Evolutionary conservation across 23 red algal species (phyloP).

Genomic region (Gracilaria vermiculophylla): DNA sequence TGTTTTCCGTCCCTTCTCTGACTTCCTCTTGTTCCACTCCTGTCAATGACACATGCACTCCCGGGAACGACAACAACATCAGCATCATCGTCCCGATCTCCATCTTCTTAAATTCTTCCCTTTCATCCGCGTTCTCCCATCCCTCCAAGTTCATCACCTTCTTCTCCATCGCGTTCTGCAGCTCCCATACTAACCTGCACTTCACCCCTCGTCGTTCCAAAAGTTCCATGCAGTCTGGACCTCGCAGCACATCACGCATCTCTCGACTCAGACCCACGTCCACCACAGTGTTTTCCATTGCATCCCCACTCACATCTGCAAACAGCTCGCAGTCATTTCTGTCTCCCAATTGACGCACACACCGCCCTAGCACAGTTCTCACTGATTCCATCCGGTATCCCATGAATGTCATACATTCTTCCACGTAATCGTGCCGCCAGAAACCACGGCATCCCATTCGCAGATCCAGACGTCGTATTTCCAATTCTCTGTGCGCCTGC

Average conservation of each 20-base stretch:
- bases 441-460: too few relatives aligned
- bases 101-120: neutral
- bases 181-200: constrained; percentile 27
- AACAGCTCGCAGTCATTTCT: neutral
- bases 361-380: neutral
- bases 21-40: neutral
- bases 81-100: neutral
- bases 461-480: neutral
- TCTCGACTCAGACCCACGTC: neutral
- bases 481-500: neutral
- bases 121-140: too few relatives aligned
- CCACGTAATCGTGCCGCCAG: too few relatives aligned
- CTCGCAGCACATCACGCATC: neutral
- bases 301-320: too few relatives aligned
- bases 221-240: neutral
- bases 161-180: constrained; percentile 4
- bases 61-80: constrained; percentile 19
- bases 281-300: neutral
- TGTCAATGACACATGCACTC: neutral
- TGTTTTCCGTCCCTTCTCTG: neutral
- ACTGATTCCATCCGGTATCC: constrained; percentile 52
- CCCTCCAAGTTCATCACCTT: neutral
- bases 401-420: constrained; percentile 47
- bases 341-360: neutral
- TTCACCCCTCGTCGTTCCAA: neutral